Evolutionary conservation across 148 eudicot species (phyloP), one percentile per base, ranked within the genome.

Genomic region (Vaccinium vitisidaea): DNA sequence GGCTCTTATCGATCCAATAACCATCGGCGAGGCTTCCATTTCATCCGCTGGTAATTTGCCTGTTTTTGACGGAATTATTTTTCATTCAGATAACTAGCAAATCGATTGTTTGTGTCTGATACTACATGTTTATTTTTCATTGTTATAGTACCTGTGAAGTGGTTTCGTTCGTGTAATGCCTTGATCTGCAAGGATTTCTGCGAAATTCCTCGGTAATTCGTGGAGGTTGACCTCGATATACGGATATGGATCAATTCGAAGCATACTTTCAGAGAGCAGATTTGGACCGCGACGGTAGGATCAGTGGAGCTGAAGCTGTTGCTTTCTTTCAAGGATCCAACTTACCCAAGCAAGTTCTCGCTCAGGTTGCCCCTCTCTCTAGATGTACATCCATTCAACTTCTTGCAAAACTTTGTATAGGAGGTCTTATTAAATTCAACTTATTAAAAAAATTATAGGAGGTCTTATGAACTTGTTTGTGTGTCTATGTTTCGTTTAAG

Each of bases 261-360:
- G 85, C 88, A 48, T 94, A 83, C 83, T 97, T 97, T 70, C 90
- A 88, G 79, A 90, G 94, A 86, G 99, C 99, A 12, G 99, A 97
- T 90, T 87, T 94, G 91, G 96, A 97, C 90, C 93, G 91, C 15
- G 99, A 97, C 87, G 99, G 98, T 27, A 92, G 95, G 84, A 94
- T 97, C 86, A 95, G 98, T 87, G 99, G 99, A 48, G 90, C 91
- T 86, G 99, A 97, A 91, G 99, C 98, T 76, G 99, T 97, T 46
- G 27, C 87, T 76, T 97, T 97, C 80, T 93, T 95, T 63, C 94
- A 93, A 87, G 99, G 93, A 89, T 95, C 99, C 75, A 92, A 92
- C 73, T 90, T 97, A 86, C 84, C 98, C 55, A 92, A 93, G 87
- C 96, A 87, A 86, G 95, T 97, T 43, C 96, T 97, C 82, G 98